These are phyloP conservation scores for Penicillium chermesinum DNA, from an alignment of 495 filamentous ascomycete genomes.

Conservation along the genomic window DNA sequence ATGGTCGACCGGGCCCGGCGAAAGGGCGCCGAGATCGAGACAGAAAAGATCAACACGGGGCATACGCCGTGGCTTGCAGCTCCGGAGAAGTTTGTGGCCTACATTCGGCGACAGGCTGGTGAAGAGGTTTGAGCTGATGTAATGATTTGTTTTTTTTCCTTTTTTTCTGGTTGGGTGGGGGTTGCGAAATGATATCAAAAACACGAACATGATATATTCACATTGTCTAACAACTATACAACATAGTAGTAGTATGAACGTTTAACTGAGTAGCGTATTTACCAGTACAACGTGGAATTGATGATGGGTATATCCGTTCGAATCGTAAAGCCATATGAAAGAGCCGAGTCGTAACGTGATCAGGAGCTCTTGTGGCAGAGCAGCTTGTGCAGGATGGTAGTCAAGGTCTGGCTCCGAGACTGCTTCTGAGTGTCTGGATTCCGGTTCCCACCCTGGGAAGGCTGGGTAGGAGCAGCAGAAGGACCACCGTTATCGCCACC, in stretches of 20 bases:
- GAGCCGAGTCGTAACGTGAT: neutral
- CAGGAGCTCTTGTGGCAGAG: neutral
- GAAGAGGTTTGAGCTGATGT: neutral
- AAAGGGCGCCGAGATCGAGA: constrained; percentile 25
- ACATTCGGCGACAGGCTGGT: neutral
- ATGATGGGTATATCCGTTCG: neutral
- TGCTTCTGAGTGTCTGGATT: too few relatives aligned
- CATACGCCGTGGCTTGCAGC: constrained; percentile 33
- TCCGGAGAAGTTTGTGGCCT: neutral
- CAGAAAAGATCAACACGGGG: constrained; percentile 26
- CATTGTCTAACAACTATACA: too few relatives aligned
- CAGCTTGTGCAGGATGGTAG: neutral
- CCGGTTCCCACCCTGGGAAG: too few relatives aligned
- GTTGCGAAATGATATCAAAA: too few relatives aligned
- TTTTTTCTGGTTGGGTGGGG: too few relatives aligned
- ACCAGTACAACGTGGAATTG: too few relatives aligned
- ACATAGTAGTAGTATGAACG: too few relatives aligned
- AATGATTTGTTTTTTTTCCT: too few relatives aligned
- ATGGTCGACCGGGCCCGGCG: constrained; percentile 32
- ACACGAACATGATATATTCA: too few relatives aligned
- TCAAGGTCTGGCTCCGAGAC: neutral
- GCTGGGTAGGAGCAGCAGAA: neutral
- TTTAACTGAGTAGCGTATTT: too few relatives aligned
- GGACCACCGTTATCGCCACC: neutral
- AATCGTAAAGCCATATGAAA: neutral